These are phyloP conservation scores for Beverwykella pulmonaria DNA, from an alignment of 495 filamentous ascomycete genomes.

Conservation along the genomic window DNA sequence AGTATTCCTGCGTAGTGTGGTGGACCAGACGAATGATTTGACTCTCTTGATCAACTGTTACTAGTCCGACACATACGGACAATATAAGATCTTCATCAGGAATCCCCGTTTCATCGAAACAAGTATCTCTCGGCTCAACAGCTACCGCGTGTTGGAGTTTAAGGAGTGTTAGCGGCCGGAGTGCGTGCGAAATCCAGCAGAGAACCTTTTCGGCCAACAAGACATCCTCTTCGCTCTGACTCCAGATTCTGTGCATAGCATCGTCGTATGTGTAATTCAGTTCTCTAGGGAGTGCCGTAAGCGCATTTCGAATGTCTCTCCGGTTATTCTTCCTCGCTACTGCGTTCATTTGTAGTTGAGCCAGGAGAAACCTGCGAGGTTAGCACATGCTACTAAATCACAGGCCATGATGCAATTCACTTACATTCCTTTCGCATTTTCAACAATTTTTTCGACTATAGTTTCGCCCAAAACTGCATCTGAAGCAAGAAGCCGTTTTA, in stretches of 20 bases:
- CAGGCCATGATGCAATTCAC: too few relatives aligned
- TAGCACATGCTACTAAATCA: too few relatives aligned
- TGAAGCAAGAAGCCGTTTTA: too few relatives aligned
- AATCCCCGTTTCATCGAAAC: conserved; percentile 50
- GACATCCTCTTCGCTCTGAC: neutral
- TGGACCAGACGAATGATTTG: conserved; percentile 56
- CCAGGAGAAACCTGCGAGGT: too few relatives aligned
- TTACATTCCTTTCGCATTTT: too few relatives aligned
- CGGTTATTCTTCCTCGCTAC: too few relatives aligned
- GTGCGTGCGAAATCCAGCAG: neutral
- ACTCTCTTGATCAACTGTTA: conserved; percentile 53
- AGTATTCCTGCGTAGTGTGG: conserved; percentile 37
- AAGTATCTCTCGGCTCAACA: conserved; percentile 37
- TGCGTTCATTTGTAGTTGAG: too few relatives aligned
- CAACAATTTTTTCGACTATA: too few relatives aligned
- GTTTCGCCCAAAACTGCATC: too few relatives aligned
- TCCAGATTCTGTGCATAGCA: neutral
- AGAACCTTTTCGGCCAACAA: neutral
- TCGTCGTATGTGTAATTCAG: neutral
- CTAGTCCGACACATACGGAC: conserved; percentile 56
- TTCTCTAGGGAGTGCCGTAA: too few relatives aligned
- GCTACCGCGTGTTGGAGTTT: conserved; percentile 57
- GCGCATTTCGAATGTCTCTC: too few relatives aligned
- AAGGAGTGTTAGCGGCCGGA: neutral
- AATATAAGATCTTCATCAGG: conserved; percentile 46